Evolutionary conservation across 805 yeast species (phyloP).

Genomic region (Teunomyces barrocoloradensis): DNA sequence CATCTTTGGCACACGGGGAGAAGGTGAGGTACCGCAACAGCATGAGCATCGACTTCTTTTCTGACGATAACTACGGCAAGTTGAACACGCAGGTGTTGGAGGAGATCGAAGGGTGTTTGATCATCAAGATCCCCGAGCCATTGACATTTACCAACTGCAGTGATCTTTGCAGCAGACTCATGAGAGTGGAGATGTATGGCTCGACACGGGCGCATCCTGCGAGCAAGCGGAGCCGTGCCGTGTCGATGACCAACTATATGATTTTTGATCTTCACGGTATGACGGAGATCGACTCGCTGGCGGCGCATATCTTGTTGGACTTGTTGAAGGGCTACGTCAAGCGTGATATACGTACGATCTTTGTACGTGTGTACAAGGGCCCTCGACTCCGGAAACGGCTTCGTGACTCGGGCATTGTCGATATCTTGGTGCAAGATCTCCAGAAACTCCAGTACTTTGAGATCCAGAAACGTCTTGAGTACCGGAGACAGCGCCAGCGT

Average conservation of each 20-base stretch:
- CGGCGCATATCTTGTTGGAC: slow-evolving; percentile 35
- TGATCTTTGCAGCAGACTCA: slow-evolving; percentile 37
- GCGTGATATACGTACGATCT: slow-evolving; percentile 32
- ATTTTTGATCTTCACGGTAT: slow-evolving; percentile 43
- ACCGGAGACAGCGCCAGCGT: slow-evolving; percentile 3
- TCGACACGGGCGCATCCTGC: slow-evolving; percentile 46
- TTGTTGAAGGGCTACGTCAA: slow-evolving; percentile 27
- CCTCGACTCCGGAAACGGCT: slow-evolving; percentile 27
- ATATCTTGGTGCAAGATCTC: slow-evolving; percentile 24
- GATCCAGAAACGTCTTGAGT: slow-evolving; percentile 12
- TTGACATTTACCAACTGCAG: slow-evolving; percentile 41
- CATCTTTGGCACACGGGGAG: not conserved
- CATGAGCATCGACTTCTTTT: slow-evolving; percentile 24
- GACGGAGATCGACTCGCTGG: slow-evolving; percentile 42
- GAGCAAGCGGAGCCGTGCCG: slow-evolving; percentile 31
- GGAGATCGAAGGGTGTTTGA: slow-evolving; percentile 44
- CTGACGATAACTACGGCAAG: slow-evolving; percentile 33
- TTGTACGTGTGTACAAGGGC: slow-evolving; percentile 33
- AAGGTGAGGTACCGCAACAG: slow-evolving; percentile 2
- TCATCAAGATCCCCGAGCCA: slow-evolving; percentile 44
- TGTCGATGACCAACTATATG: slow-evolving; percentile 38
- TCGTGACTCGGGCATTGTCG: slow-evolving; percentile 27
- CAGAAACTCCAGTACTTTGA: slow-evolving; percentile 21
- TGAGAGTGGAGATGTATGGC: slow-evolving; percentile 42
- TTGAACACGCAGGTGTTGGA: slow-evolving; percentile 37